Evolutionary conservation across 768 basidiomycete genomes (phyloP), one percentile per base, ranked within the genome.

Genomic region (Stropharia rugosoannulata): DNA sequence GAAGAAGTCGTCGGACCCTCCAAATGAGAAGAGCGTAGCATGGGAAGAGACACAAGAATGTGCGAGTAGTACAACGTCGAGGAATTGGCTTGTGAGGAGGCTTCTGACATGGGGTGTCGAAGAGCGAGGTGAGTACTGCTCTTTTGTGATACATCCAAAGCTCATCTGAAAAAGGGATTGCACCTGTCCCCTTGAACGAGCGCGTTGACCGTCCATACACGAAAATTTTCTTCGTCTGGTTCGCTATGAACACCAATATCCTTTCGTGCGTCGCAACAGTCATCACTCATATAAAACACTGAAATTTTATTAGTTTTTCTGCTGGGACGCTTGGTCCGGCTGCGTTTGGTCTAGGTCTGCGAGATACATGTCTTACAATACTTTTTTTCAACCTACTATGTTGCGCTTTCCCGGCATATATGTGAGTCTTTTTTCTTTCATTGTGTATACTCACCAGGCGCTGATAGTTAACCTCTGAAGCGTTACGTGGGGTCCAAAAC

Each of bases 181-280:
- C 76, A 22, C 88, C 87, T 10, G 82, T 87, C 0, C 73, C 80
- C 2, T 58, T 72, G 11, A 80, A 83, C 42, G 75, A 83, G 52
- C 79, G 87, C 38, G 82, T 71, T 6, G 86, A 86, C 59, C 79
- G 75, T 8, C 83, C 83, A 49, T 82, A 81, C 62, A 80, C 73
- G 68, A 88, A 89, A 60, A 77, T 88, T 25, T 90, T 90, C 73
- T 89, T 90, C 69, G 76, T 89, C 8, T 91, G 86, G 85, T 85
- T 90, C 64, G 82, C 88, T 0, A 77, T 81, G 56, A 89, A 89
- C 68, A 73, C 82, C 66, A 89, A 90, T 62, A 84, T 90, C 47
- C 75, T 90, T 45, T 77, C 79, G 73, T 79, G 63, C 59, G 76
- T 65, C 10, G 16, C n/a, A 19, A 39, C 18, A 5, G 9, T 7